Percentiles rank a stretch among this genome's conserved stretches.
Evolutionary conservation across 371 early-diverging fungal genomes (phyloP).

Genomic region (Mortierella sp.): DNA sequence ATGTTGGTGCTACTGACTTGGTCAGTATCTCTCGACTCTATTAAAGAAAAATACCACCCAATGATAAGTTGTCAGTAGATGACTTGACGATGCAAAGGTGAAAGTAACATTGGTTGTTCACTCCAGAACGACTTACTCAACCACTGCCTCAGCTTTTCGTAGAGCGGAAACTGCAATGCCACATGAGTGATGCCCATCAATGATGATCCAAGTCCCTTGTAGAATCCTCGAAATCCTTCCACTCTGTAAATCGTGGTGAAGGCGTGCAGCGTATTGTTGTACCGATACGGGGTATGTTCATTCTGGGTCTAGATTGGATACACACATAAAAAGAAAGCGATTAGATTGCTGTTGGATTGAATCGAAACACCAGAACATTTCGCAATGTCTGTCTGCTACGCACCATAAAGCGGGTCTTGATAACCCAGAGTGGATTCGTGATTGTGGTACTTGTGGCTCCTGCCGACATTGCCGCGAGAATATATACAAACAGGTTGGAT

Average conservation of each 20-base stretch:
- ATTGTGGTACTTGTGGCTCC: constrained; percentile 80
- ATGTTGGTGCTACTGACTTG: constrained; percentile 66
- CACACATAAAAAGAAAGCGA: neutral
- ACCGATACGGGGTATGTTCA: constrained; percentile 73
- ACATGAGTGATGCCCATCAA: constrained; percentile 94
- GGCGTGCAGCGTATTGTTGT: constrained; percentile 78
- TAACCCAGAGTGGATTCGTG: constrained; percentile 95
- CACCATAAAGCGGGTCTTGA: constrained; percentile 92
- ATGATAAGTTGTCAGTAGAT: neutral
- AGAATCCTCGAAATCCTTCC: constrained; percentile 84
- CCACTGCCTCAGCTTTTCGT: constrained; percentile 86
- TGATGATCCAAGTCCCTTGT: constrained; percentile 91
- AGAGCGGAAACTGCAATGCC: constrained; percentile 94
- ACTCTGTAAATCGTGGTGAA: constrained; percentile 71
- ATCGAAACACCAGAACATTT: neutral
- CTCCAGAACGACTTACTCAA: constrained; percentile 57
- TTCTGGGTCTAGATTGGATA: constrained; percentile 69
- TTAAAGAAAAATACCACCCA: neutral
- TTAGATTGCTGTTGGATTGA: neutral
- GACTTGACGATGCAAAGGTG: neutral
- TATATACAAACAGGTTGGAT: constrained; percentile 74
- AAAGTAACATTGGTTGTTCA: neutral
- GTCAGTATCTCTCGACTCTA: constrained; percentile 45
- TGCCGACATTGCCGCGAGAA: constrained; percentile 89
- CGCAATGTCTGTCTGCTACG: neutral